phyloP scores from a whole-genome alignment of 495 filamentous ascomycete genomes.

The Bathelium albidoporum region DNA sequence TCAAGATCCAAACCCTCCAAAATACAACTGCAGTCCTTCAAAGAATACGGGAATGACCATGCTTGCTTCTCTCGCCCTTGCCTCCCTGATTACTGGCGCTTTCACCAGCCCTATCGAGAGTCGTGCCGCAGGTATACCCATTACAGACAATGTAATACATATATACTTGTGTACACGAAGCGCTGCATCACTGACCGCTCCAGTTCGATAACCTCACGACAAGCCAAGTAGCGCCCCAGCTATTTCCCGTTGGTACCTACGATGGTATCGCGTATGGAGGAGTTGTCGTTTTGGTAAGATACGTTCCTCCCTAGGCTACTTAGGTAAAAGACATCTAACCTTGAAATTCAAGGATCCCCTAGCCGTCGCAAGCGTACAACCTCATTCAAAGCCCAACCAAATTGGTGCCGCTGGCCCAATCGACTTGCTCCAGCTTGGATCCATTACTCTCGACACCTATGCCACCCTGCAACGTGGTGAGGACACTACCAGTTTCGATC shows the following conservation, averaged over 20 bases:
- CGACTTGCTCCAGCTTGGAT: slow-evolving; percentile 2
- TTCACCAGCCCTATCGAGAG: not conserved
- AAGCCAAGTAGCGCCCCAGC: not conserved
- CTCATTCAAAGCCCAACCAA: not conserved
- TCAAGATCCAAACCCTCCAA: not conserved
- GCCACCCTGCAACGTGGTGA: not conserved
- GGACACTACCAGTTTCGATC: not conserved
- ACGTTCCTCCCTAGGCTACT: not conserved
- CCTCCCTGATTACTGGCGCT: not conserved
- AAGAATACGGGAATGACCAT: not conserved
- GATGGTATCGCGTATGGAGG: not conserved
- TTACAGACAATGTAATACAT: slow-evolving; percentile 1
- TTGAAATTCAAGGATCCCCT: not conserved
- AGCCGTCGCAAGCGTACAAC: not conserved
- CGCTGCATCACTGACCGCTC: not conserved
- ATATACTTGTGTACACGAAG: not conserved
- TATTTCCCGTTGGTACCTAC: not conserved
- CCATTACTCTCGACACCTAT: not conserved
- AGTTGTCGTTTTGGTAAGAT: not conserved
- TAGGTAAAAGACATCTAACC: not conserved
- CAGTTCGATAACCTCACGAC: not conserved
- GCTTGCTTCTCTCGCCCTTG: not conserved
- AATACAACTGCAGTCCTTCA: not conserved
- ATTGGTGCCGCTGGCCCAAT: slow-evolving; percentile 2
- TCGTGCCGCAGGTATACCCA: not conserved